These are phyloP conservation scores for Rhizopus sp. DNA, from an alignment of 371 early-diverging fungal genomes.

Conservation along the genomic window DNA sequence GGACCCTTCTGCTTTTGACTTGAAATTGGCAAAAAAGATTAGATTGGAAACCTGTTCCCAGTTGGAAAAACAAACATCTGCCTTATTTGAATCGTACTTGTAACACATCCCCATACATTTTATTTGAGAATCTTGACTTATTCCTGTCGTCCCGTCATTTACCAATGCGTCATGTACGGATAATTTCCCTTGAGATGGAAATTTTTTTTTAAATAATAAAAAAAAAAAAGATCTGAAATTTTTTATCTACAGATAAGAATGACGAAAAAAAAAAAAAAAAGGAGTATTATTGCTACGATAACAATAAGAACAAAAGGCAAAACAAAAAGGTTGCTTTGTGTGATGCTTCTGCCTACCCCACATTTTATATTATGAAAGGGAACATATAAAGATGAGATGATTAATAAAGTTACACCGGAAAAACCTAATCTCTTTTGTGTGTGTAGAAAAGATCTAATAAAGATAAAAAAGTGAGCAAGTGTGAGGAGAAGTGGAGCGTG, in stretches of 20 bases:
- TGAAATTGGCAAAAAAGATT: conserved; percentile 24
- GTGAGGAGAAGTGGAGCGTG: conserved; percentile 1
- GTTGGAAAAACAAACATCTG: conserved; percentile 36
- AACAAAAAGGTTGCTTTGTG: not conserved
- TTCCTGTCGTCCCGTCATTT: not conserved
- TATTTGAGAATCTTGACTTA: no score
- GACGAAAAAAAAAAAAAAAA: no score
- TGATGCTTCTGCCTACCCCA: not conserved
- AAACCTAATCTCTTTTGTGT: not conserved
- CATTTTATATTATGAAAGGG: not conserved
- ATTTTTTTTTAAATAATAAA: not conserved
- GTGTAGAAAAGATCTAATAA: not conserved
- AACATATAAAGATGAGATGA: not conserved
- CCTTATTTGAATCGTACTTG: conserved; percentile 40
- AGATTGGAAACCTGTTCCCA: conserved; percentile 24
- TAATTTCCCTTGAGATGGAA: not conserved
- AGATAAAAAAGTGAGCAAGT: not conserved
- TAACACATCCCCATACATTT: not conserved
- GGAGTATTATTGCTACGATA: no score
- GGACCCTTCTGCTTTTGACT: conserved; percentile 44
- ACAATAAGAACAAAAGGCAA: no score
- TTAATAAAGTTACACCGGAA: not conserved
- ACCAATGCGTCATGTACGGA: not conserved
- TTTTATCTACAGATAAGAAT: no score
- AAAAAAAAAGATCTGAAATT: no score